Conservation (phyloP, 768 basidiomycete genomes). For the Boletus sp. region DNA sequence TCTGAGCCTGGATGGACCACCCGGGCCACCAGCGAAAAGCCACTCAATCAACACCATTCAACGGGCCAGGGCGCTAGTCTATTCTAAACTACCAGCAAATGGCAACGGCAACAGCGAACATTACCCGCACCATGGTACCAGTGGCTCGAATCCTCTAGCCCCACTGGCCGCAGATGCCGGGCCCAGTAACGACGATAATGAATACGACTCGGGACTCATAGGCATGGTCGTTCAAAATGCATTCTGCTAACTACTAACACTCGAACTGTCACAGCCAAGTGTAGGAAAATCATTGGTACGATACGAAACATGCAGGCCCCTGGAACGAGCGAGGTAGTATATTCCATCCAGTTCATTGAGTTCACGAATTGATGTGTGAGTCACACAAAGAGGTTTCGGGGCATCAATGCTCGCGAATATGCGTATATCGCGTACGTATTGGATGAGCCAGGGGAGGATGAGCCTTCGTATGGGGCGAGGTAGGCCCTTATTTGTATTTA, state of each 20-base stretch:
- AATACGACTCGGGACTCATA: neutral
- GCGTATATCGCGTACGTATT: neutral
- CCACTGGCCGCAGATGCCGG: no score
- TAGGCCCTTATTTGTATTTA: neutral
- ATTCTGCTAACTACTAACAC: neutral
- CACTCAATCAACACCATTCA: no score
- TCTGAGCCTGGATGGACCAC: no score
- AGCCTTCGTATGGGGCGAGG: neutral
- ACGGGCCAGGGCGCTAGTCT: no score
- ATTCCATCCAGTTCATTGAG: neutral
- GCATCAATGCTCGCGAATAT: neutral
- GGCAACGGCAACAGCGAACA: no score
- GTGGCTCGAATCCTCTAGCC: no score
- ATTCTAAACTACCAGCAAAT: no score
- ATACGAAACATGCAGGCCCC: neutral
- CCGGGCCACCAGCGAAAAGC: no score
- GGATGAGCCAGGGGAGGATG: neutral
- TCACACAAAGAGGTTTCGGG: neutral
- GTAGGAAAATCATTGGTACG: neutral
- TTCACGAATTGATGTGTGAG: neutral
- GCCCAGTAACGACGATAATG: no score
- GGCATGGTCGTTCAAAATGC: neutral
- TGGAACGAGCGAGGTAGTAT: neutral
- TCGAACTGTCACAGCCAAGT: neutral
- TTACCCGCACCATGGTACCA: no score